phyloP scores from a whole-genome alignment of 2,329 filamentous ascomycete species.

The Fusarium sp. region DNA sequence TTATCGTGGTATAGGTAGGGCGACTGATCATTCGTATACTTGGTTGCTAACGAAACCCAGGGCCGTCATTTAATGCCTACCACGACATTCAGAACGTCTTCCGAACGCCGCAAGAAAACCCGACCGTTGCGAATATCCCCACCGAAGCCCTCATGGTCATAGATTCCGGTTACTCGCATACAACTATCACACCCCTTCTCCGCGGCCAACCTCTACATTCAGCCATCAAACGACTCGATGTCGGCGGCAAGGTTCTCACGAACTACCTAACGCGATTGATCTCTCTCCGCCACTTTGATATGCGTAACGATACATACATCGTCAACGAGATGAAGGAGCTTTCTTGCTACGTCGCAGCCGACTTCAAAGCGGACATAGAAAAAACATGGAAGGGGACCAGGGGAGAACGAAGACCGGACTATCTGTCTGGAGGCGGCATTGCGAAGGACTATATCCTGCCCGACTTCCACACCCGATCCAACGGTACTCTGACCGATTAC shows the following conservation, averaged over 20 bases:
- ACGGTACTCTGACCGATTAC: conserved; percentile 82
- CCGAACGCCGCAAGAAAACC: conserved; percentile 66
- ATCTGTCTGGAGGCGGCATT: conserved; percentile 68
- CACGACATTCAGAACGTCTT: conserved; percentile 80
- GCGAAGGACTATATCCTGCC: conserved; percentile 94
- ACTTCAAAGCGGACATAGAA: conserved; percentile 85
- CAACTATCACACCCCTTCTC: conserved; percentile 88
- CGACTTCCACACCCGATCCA: conserved; percentile 72
- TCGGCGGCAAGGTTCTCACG: conserved; percentile 93
- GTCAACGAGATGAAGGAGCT: conserved; percentile 97
- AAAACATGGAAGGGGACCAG: conserved; percentile 83
- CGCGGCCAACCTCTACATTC: conserved; percentile 83
- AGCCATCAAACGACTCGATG: conserved; percentile 85
- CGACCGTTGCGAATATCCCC: conserved; percentile 62
- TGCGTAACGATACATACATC: conserved; percentile 92
- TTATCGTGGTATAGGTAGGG: conserved; percentile 77
- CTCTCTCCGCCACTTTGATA: conserved; percentile 92
- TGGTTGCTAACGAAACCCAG: conserved; percentile 57
- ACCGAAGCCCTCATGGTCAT: conserved; percentile 88
- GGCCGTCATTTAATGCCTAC: conserved; percentile 83
- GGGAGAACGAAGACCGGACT: conserved; percentile 67
- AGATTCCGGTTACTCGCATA: conserved; percentile 93
- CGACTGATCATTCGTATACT: neutral
- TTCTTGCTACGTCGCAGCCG: conserved; percentile 82
- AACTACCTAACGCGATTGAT: conserved; percentile 93